These are phyloP conservation scores for Ophiostoma pallidulum DNA, from an alignment of 2,329 filamentous ascomycete species.

Conservation along the genomic window DNA sequence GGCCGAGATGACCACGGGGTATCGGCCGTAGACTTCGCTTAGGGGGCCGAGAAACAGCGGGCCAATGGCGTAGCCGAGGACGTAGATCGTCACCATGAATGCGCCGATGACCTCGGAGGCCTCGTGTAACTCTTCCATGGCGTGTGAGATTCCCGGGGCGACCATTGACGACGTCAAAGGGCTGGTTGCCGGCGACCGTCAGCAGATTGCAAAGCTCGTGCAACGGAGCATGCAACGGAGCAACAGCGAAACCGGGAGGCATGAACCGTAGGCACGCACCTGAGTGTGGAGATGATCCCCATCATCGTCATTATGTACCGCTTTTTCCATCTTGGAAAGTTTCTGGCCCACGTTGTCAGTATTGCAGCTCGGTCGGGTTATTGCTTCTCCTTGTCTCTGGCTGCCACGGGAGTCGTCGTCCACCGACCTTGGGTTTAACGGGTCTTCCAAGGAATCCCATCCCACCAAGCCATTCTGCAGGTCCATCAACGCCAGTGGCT, in stretches of 20 bases:
- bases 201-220: too few species aligned
- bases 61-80: conserved; percentile 28
- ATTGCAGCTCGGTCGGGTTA: too few species aligned
- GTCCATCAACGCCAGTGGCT: conserved; percentile 34
- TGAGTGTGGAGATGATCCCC: conserved; percentile 3
- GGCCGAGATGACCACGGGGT: conserved; percentile 64
- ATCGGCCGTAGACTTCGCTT: conserved; percentile 12
- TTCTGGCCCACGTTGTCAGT: conserved; percentile 39
- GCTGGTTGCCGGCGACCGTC: too few species aligned
- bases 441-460: conserved; percentile 50
- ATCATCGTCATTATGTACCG: conserved; percentile 5
- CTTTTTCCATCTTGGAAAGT: conserved; percentile 41
- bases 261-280: too few species aligned
- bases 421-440: conserved; percentile 39
- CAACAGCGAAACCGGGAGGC: too few species aligned
- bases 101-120: conserved; percentile 28
- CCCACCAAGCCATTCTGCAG: conserved; percentile 44
- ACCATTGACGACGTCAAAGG: conserved; percentile 56
- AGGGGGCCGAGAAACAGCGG: conserved; percentile 11
- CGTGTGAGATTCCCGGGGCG: conserved; percentile 34
- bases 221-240: too few species aligned
- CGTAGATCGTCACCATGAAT: conserved; percentile 51
- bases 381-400: too few species aligned
- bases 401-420: too few species aligned
- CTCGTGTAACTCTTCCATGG: conserved; percentile 33